Conservation (phyloP, 1,284 basidiomycete genomes). For the Somion occarium region DNA sequence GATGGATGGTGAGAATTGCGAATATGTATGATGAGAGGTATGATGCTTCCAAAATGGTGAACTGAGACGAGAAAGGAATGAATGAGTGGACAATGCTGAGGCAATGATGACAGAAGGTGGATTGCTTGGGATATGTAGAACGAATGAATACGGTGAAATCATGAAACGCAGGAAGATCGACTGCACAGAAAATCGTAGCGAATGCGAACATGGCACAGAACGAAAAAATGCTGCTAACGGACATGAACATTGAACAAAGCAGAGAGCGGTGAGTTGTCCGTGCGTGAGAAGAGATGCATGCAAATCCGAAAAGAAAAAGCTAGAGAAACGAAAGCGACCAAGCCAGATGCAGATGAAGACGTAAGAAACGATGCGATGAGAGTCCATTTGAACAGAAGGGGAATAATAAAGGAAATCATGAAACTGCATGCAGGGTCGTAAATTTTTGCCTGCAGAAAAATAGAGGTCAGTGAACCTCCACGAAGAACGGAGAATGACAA, state of each 20-base stretch:
- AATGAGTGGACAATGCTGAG: neutral
- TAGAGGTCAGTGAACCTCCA: neutral
- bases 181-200: neutral
- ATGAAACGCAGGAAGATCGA: neutral
- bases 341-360: neutral
- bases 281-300: neutral
- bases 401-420: neutral
- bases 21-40: neutral
- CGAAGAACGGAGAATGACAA: neutral
- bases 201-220: neutral
- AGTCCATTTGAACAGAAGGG: neutral
- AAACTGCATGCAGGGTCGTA: neutral
- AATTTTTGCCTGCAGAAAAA: neutral
- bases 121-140: neutral
- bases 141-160: neutral
- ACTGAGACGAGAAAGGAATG: neutral
- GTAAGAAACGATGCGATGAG: neutral
- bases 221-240: conserved; percentile 1
- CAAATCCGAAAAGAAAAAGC: neutral
- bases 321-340: neutral
- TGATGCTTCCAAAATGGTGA: neutral
- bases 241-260: neutral
- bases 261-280: neutral
- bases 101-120: neutral
- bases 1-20: neutral